A percentile compares a stretch with the other conserved stretches of the same genome.
These are phyloP conservation scores for Brassica incana DNA, from an alignment of 345 rosid genomes.

Conservation along the genomic window DNA sequence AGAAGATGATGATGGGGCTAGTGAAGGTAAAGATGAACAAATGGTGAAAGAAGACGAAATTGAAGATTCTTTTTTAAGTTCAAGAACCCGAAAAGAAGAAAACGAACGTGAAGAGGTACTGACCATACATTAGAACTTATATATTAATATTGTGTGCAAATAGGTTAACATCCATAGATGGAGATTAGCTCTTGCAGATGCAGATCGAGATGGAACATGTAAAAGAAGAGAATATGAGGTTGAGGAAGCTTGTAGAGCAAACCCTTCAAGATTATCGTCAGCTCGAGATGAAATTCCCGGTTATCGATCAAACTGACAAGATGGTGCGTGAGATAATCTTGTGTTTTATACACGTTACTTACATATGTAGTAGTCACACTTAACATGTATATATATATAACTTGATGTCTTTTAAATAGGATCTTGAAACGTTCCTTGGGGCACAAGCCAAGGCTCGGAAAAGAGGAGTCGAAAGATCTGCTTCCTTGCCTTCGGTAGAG, in stretches of 20 bases:
- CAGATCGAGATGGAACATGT: constrained; percentile 39
- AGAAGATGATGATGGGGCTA: constrained; percentile 1
- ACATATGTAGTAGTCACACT: not conserved
- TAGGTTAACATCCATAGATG: constrained; percentile 17
- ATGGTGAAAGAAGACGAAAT: constrained; percentile 10
- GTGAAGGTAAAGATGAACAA: constrained; percentile 19
- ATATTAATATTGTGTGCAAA: not conserved
- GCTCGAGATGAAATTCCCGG: constrained; percentile 41
- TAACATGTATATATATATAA: not conserved
- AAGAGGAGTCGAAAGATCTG: constrained; percentile 25
- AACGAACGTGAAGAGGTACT: constrained; percentile 39
- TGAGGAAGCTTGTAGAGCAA: constrained; percentile 40
- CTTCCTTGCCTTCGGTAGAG: not conserved
- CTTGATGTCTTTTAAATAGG: constrained; percentile 15
- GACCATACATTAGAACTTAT: not conserved
- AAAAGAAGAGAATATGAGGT: constrained; percentile 36
- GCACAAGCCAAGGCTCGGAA: constrained; percentile 22
- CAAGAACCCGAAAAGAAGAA: constrained; percentile 25
- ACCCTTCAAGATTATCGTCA: constrained; percentile 38
- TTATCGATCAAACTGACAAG: constrained; percentile 22
- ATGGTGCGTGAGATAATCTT: constrained; percentile 29
- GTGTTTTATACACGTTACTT: not conserved
- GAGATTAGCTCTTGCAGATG: constrained; percentile 36
- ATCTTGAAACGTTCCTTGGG: constrained; percentile 31
- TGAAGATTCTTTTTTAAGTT: constrained; percentile 20